Evolutionary conservation across 2,329 filamentous ascomycete genomes (phyloP).

Genomic region (Alternaria brassicicola): DNA sequence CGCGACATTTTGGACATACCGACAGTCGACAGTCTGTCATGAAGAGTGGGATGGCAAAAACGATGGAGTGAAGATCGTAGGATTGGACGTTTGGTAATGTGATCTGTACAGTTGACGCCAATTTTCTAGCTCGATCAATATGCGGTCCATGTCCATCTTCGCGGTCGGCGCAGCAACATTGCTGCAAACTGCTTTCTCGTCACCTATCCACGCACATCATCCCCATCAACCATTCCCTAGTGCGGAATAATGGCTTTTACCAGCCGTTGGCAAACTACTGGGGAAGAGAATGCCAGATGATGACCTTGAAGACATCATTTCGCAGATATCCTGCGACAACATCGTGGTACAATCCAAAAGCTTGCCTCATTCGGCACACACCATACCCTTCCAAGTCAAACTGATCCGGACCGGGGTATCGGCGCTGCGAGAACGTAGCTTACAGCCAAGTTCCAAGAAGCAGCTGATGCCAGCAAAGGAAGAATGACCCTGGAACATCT

Average conservation of each 20-base stretch:
- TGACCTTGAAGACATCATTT: slow-evolving; percentile 47
- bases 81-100: background rate
- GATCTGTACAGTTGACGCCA: background rate
- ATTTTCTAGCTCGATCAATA: background rate
- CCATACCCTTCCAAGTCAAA: slow-evolving; percentile 60
- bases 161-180: slow-evolving; percentile 11
- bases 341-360: slow-evolving; percentile 58
- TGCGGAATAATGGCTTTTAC: slow-evolving; percentile 45
- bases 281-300: slow-evolving; percentile 47
- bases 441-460: slow-evolving; percentile 52
- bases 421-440: slow-evolving; percentile 63
- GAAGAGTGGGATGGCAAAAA: slow-evolving; percentile 14
- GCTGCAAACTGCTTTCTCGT: slow-evolving; percentile 11
- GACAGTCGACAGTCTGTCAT: slow-evolving; percentile 6
- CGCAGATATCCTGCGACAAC: slow-evolving; percentile 48
- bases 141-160: slow-evolving; percentile 16
- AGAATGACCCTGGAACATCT: slow-evolving; percentile 57
- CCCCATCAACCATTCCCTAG: slow-evolving; percentile 17
- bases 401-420: slow-evolving; percentile 57
- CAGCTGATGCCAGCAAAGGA: slow-evolving; percentile 55
- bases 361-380: slow-evolving; percentile 61
- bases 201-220: slow-evolving; percentile 22
- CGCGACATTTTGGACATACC: slow-evolving; percentile 15
- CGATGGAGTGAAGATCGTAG: background rate
- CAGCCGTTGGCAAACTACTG: slow-evolving; percentile 37